Evolutionary conservation across 106 monocot species (phyloP), one percentile per base, ranked within the genome.

Genomic region (Dendrobium chrysotoxum): DNA sequence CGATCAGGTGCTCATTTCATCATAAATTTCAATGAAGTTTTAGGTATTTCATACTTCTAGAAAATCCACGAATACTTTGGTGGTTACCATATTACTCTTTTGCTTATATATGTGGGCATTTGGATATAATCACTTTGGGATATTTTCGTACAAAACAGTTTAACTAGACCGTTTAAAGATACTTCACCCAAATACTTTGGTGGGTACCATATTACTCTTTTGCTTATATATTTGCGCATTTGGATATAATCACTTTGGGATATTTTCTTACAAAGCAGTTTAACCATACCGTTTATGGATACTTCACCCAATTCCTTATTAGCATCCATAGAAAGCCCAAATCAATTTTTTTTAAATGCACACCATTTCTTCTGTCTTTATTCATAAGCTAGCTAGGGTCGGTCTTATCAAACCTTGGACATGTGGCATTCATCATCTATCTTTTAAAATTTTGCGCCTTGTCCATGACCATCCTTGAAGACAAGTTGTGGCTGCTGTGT

Each of bases 1-100:
- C 90, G 40, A 92, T 89, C 54, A 90, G 89, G 92, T 92, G 9
- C 75, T 50, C 18, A 71, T 54, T 79, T 58, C 28, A 11, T 11
- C 47, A 26, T 26, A 50, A n/a, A 76, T 76, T 76, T 47, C 44
- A 47, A 17, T 76, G 74, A 74, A 31, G 38, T 25, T 67, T 11
- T 67, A 65, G 26, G 26, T 9, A 67, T 67, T 28, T 57, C 57
- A 57, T 57, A 17, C 57, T 57, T 1, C 0, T 57, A 7, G 18
- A 57, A 57, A 57, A 57, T 57, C 57, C 57, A 57, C 4, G 17
- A 57, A 5, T 20, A n/a, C 57, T 20, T 57, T 57, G 5, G 21
- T 18, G 18, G 44, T 44, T 44, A 9, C 5, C 35, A 35, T 35
- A 35, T 57, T n/a, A 20, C 18, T 18, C 18, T 57, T 57, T 57